Evolutionary conservation across 805 yeast species (phyloP).

Genomic region (Starmerella floris): DNA sequence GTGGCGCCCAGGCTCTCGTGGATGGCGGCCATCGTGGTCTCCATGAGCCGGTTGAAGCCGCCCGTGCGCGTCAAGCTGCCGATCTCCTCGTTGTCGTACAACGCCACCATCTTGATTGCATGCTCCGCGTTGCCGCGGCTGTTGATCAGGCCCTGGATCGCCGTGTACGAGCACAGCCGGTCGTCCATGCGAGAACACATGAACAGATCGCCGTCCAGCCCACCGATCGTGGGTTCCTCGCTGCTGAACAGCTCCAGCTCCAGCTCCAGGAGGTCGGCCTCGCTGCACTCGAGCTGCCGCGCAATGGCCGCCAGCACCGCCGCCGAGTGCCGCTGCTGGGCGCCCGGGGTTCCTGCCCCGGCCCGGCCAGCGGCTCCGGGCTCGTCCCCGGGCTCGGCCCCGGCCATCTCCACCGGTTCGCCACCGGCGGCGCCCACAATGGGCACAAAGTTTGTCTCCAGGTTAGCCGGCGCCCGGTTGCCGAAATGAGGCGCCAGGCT

Average conservation of each 20-base stretch:
- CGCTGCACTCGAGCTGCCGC: constrained; percentile 40
- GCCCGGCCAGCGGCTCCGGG: background rate
- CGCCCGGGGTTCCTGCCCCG: constrained; percentile 20
- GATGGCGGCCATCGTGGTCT: constrained; percentile 59
- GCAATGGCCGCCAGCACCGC: constrained; percentile 60
- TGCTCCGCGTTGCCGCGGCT: constrained; percentile 25
- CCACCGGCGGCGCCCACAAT: constrained; percentile 49
- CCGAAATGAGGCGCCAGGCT: constrained; percentile 86
- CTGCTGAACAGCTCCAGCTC: constrained; percentile 82
- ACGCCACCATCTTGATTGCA: constrained; percentile 40
- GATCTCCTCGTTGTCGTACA: constrained; percentile 91
- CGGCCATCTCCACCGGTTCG: background rate
- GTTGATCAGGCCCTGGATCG: constrained; percentile 45
- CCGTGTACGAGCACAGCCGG: constrained; percentile 72
- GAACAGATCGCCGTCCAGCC: constrained; percentile 75
- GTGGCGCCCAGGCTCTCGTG: constrained; percentile 39
- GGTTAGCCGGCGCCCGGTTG: constrained; percentile 50
- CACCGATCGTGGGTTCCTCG: constrained; percentile 73
- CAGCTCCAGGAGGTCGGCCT: constrained; percentile 64
- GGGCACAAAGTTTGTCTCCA: constrained; percentile 75
- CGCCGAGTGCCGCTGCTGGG: constrained; percentile 53
- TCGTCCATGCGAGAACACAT: constrained; percentile 88
- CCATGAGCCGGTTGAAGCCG: constrained; percentile 83
- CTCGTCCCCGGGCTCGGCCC: background rate
- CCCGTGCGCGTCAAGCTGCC: constrained; percentile 96